Conservation (phyloP, 306 rosid genomes). For the Adenanthera pavonina region DNA sequence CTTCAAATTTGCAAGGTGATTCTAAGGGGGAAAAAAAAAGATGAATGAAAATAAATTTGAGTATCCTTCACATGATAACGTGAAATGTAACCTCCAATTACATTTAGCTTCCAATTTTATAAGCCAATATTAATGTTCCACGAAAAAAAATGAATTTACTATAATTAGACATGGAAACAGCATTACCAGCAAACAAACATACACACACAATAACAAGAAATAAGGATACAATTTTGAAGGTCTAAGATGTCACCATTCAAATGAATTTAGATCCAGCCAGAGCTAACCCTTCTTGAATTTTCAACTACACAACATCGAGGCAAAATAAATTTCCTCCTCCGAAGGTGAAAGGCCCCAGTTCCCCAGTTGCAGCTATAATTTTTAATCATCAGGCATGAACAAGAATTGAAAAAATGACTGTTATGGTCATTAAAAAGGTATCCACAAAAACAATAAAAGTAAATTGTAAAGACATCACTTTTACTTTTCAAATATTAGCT, state of each 20-base stretch:
- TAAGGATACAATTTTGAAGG: conserved; percentile 21
- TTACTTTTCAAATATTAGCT: not conserved
- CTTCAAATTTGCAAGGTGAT: not conserved
- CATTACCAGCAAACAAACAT: conserved; percentile 14
- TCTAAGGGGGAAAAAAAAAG: conserved; percentile 12
- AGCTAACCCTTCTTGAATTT: conserved; percentile 24
- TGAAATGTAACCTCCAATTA: conserved; percentile 30
- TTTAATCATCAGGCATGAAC: conserved; percentile 25
- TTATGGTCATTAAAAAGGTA: conserved; percentile 18
- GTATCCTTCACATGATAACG: conserved; percentile 24
- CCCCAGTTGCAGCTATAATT: conserved; percentile 3
- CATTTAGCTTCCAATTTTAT: conserved; percentile 21
- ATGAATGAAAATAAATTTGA: conserved; percentile 20
- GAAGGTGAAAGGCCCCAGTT: conserved; percentile 14
- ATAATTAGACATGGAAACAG: conserved; percentile 10
- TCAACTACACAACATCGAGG: conserved; percentile 28
- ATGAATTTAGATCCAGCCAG: conserved; percentile 33
- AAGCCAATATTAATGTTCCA: conserved; percentile 25
- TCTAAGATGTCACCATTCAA: conserved; percentile 3
- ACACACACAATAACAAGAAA: conserved; percentile 19
- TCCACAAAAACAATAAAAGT: conserved; percentile 15
- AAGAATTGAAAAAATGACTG: conserved; percentile 20
- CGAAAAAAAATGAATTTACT: not conserved
- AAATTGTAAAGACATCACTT: no score
- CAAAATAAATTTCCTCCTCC: no score